Base-by-base conservation (phyloP, 331 rosid species). In the Malus hybrid region DNA sequence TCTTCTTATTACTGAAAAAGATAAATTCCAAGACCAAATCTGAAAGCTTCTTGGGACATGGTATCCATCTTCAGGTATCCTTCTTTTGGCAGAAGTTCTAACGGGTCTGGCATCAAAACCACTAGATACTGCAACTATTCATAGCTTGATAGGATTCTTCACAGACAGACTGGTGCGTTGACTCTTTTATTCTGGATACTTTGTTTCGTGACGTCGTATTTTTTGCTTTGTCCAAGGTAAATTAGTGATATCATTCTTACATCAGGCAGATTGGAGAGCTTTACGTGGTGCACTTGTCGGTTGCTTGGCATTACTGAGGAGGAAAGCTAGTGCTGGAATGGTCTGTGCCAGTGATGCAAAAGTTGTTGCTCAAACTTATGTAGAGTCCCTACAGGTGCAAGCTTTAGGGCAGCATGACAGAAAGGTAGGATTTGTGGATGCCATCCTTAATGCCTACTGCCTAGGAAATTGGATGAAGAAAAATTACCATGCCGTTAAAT, bases 191-290 rank as follows among this genome's bases (percentile, higher is more conserved):
- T 75, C 26, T 14, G 16, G 70, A 60, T 22, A 26, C 34, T 53
- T 6, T 22, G 44, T 50, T 63, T 71, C 4, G 26, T 3, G 66
- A 46, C 34, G 16, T 44, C 19, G 34, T 68, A 19, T 34, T 34
- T 58, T 75, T 55, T 2, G 15, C 34, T 19, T 58, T 73, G 30
- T n/a, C 55, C 26, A 12, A 10, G 55, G 74, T 44, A 48, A 69
- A 77, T 52, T 72, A 19, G 81, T 68, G 66, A 78, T 58, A 28
- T 46, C 64, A 67, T 78, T 56, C 79, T 82, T 76, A 68, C 70
- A 85, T 90, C 93, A 95, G 99, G 96, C 91, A 89, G 97, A 95
- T 86, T 95, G 99, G 99, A 92, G 86, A 86, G 97, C 97, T 75
- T 84, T 92, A 75, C 89, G 91, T 36, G 99, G 97, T 81, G 97